These are phyloP conservation scores for Candida pseudoglaebosa DNA, from an alignment of 805 yeast genomes.

Conservation along the genomic window DNA sequence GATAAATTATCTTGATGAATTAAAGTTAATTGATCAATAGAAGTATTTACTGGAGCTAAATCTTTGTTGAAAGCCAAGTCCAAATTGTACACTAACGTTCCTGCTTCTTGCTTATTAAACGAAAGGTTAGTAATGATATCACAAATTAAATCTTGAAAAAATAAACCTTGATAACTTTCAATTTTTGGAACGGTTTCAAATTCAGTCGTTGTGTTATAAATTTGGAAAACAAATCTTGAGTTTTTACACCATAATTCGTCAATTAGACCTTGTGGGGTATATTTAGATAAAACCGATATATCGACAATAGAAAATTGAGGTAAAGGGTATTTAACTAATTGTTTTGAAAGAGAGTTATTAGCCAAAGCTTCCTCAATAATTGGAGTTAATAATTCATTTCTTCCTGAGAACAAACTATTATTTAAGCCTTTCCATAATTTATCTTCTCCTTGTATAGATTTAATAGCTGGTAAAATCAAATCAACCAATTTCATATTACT, in stretches of 20 bases:
- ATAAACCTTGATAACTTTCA: conserved; percentile 39
- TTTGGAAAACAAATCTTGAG: conserved; percentile 59
- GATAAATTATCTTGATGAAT: conserved; percentile 39
- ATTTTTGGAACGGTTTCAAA: conserved; percentile 56
- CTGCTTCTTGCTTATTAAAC: conserved; percentile 83
- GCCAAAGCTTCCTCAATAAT: conserved; percentile 29
- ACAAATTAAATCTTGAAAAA: conserved; percentile 69
- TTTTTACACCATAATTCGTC: conserved; percentile 62
- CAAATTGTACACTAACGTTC: conserved; percentile 73
- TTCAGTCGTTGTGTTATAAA: conserved; percentile 50
- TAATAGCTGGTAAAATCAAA: conserved; percentile 49
- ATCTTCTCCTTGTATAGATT: conserved; percentile 28
- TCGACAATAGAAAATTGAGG: conserved; percentile 37
- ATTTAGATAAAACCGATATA: conserved; percentile 12
- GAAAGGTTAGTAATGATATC: conserved; percentile 79
- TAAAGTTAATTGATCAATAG: conserved; percentile 61
- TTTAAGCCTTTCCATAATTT: conserved; percentile 39
- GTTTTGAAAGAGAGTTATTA: conserved; percentile 35
- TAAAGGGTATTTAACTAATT: conserved; percentile 35
- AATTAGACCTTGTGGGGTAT: conserved; percentile 30
- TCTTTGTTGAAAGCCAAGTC: conserved; percentile 67
- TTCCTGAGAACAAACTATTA: conserved; percentile 29
- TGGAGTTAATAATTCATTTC: conserved; percentile 27
- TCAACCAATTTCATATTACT: conserved; percentile 45
- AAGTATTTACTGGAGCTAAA: conserved; percentile 58